A percentile compares a stretch with the other conserved stretches of the same genome.
Evolutionary conservation across 768 basidiomycete genomes (phyloP).

Genomic region (Udeniomyces megalosporus): DNA sequence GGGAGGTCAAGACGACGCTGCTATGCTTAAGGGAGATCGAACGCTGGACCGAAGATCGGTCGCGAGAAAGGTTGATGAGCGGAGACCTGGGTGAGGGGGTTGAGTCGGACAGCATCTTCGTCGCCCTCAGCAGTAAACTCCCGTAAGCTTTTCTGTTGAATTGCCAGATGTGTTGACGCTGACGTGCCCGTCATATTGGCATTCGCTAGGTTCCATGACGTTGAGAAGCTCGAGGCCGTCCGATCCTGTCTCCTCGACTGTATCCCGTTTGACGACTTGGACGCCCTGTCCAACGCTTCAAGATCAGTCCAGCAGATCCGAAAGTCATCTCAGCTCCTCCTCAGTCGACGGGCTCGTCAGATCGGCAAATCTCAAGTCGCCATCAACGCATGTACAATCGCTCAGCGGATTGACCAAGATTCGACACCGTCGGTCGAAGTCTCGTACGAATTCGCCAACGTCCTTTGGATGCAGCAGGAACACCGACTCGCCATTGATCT

Average conservation of each 20-base stretch:
- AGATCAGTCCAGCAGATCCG: not conserved
- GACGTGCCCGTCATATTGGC: not conserved
- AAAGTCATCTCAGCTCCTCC: constrained; percentile 48
- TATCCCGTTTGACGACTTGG: not conserved
- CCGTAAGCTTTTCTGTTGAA: not conserved
- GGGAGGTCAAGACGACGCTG: constrained; percentile 49
- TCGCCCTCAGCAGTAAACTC: not conserved
- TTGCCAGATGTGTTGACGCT: too few species aligned
- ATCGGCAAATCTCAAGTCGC: constrained; percentile 61
- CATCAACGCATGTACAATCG: constrained; percentile 64
- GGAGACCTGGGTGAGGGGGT: not conserved
- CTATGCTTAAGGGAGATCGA: constrained; percentile 64
- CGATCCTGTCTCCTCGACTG: constrained; percentile 37
- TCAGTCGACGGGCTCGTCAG: constrained; percentile 56
- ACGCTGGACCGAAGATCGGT: constrained; percentile 21
- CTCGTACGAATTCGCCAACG: constrained; percentile 68
- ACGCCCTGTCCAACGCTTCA: not conserved
- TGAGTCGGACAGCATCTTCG: constrained; percentile 2
- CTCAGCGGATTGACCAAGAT: constrained; percentile 43
- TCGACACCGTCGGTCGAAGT: constrained; percentile 38
- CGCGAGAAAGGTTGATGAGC: too few species aligned
- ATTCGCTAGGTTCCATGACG: constrained; percentile 45
- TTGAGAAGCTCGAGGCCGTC: constrained; percentile 39
- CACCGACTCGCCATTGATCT: constrained; percentile 65
- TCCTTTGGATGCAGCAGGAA: constrained; percentile 77